These are phyloP conservation scores for Irineochytrium annulatum DNA, from an alignment of 192 early-diverging fungal genomes.

Conservation along the genomic window DNA sequence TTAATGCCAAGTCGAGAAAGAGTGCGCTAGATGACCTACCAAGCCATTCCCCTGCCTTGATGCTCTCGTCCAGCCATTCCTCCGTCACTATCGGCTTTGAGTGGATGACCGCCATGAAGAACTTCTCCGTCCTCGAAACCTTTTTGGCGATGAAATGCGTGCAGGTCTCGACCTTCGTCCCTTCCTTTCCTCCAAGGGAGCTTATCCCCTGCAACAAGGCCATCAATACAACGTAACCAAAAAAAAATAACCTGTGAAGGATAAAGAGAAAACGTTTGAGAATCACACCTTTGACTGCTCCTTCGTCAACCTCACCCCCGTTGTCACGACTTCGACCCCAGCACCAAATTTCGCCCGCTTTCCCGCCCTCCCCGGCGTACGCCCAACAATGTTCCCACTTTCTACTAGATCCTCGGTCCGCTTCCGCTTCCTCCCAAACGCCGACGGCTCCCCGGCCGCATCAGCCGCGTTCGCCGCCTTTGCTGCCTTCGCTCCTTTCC, in stretches of 20 bases:
- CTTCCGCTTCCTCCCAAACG: not conserved
- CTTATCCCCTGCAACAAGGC: conserved; percentile 31
- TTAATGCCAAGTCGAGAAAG: not conserved
- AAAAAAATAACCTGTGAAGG: conserved; percentile 36
- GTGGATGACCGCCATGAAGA: conserved; percentile 21
- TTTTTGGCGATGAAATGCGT: conserved; percentile 56
- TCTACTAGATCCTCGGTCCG: too few relatives aligned
- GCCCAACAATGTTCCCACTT: too few relatives aligned
- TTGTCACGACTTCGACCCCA: conserved; percentile 21
- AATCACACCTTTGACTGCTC: conserved; percentile 40
- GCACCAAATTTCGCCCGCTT: conserved; percentile 37
- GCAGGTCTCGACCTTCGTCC: conserved; percentile 38
- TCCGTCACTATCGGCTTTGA: conserved; percentile 23
- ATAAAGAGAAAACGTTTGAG: conserved; percentile 37
- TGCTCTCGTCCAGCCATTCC: conserved; percentile 19
- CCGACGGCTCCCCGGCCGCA: not conserved
- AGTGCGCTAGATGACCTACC: not conserved
- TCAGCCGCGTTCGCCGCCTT: not conserved
- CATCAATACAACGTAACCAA: too few relatives aligned
- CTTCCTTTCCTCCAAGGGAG: conserved; percentile 51
- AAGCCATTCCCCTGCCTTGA: conserved; percentile 13
- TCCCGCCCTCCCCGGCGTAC: conserved; percentile 18
- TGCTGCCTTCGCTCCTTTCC: not conserved
- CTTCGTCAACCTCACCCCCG: conserved; percentile 41
- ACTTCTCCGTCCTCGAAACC: conserved; percentile 59